phyloP scores from a whole-genome alignment of 768 basidiomycete species.

The Tricholomella constricta region DNA sequence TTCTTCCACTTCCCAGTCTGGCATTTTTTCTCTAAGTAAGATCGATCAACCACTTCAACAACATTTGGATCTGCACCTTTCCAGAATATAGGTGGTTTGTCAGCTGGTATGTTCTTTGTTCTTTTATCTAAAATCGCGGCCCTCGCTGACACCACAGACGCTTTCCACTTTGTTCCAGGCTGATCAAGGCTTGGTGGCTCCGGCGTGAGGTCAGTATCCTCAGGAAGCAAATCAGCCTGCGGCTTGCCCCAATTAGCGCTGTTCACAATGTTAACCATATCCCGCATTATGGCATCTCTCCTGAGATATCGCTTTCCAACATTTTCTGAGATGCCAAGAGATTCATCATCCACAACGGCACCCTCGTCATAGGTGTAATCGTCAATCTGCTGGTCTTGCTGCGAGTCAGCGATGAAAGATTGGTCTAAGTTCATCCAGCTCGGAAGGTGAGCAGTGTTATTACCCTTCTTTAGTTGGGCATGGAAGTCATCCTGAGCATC shows the following conservation, averaged over 20 bases:
- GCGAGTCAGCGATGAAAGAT: not conserved
- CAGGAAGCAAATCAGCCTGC: not conserved
- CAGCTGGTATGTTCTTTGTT: not conserved
- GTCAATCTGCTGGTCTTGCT: not conserved
- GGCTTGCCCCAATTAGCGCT: too few species aligned
- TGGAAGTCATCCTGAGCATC: too few species aligned
- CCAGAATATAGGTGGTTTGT: not conserved
- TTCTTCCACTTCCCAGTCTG: not conserved
- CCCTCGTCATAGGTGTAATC: not conserved
- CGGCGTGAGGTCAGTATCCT: not conserved
- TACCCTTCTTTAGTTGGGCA: slow-evolving; percentile 1
- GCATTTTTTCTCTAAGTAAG: not conserved
- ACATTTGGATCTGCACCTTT: not conserved
- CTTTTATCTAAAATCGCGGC: not conserved
- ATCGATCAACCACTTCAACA: not conserved
- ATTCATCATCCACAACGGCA: not conserved
- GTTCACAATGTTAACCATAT: not conserved
- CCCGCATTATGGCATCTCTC: not conserved
- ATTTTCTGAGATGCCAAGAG: not conserved
- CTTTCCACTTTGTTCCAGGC: not conserved
- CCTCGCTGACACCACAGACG: not conserved
- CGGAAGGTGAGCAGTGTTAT: not conserved
- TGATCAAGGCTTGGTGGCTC: not conserved
- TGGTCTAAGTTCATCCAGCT: not conserved
- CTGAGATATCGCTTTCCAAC: not conserved